Conservation (phyloP, 176 grass and related monocot genomes). For the Eleusine coracana region DNA sequence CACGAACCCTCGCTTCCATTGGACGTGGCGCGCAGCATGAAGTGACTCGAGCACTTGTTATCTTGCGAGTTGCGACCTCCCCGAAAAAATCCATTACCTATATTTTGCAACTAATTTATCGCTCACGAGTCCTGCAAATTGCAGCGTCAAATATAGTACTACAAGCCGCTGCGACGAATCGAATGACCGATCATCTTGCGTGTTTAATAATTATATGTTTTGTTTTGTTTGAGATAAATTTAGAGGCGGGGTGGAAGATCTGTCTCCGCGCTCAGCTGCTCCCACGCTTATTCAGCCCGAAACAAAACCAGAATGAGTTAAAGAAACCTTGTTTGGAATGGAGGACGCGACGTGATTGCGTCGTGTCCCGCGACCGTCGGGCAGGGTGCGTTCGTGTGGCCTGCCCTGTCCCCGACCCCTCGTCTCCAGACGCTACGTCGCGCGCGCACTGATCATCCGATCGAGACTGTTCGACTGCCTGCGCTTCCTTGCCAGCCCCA, state of each 20-base stretch:
- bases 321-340: background rate
- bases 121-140: background rate
- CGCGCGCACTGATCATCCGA: background rate
- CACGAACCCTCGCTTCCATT: constrained; percentile 9
- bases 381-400: constrained; percentile 50
- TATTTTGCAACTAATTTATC: background rate
- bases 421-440: constrained; percentile 21
- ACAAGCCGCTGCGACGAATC: background rate
- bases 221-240: background rate
- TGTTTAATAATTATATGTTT: background rate
- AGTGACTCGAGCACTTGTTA: constrained; percentile 39
- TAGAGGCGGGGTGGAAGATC: constrained; percentile 53
- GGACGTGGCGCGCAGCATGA: constrained; percentile 29
- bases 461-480: background rate
- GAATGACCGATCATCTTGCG: background rate
- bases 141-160: background rate
- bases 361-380: constrained; percentile 68
- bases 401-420: constrained; percentile 39
- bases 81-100: background rate
- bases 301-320: background rate
- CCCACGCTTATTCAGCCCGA: constrained; percentile 2
- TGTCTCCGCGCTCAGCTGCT: constrained; percentile 52
- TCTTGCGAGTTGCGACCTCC: background rate
- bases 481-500: background rate
- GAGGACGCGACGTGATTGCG: constrained; percentile 70